Conservation (phyloP, 495 filamentous ascomycete species). For the Penicillium tannophilum region DNA sequence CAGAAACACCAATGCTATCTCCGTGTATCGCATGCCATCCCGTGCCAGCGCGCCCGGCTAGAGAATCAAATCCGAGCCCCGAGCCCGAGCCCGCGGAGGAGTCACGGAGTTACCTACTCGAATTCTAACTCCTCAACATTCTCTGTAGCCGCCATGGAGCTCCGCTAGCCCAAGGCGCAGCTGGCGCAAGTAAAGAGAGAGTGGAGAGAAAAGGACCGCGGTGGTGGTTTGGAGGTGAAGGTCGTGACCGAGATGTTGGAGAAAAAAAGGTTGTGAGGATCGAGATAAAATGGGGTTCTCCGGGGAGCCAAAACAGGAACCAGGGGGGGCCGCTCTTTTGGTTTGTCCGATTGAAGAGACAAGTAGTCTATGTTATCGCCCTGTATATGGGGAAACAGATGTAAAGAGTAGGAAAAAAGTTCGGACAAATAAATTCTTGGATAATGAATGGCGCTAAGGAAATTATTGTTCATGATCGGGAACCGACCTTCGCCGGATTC, state of each 20-base stretch:
- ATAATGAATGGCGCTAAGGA: conserved; percentile 10
- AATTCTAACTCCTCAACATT: conserved; percentile 45
- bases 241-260: conserved; percentile 12
- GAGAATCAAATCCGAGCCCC: conserved; percentile 1
- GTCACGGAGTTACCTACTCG: conserved; percentile 41
- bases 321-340: conserved; percentile 3
- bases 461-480: conserved; percentile 18
- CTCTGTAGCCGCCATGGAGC: conserved; percentile 47
- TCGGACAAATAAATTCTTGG: conserved; percentile 1
- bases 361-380: background rate
- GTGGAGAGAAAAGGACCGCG: conserved; percentile 11
- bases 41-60: background rate
- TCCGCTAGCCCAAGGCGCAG: conserved; percentile 41
- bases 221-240: conserved; percentile 1
- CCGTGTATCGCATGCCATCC: background rate
- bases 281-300: conserved; percentile 22
- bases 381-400: background rate
- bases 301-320: conserved; percentile 23
- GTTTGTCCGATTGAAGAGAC: background rate
- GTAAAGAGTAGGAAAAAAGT: conserved; percentile 8
- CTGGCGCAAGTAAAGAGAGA: conserved; percentile 26
- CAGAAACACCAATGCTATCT: background rate
- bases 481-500: conserved; percentile 27
- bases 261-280: conserved; percentile 20
- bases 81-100: conserved; percentile 7